Percentiles rank a stretch among this genome's conserved stretches.
Conservation (phyloP, 2,329 filamentous ascomycete genomes). For the Amauroascus verrucosus region DNA sequence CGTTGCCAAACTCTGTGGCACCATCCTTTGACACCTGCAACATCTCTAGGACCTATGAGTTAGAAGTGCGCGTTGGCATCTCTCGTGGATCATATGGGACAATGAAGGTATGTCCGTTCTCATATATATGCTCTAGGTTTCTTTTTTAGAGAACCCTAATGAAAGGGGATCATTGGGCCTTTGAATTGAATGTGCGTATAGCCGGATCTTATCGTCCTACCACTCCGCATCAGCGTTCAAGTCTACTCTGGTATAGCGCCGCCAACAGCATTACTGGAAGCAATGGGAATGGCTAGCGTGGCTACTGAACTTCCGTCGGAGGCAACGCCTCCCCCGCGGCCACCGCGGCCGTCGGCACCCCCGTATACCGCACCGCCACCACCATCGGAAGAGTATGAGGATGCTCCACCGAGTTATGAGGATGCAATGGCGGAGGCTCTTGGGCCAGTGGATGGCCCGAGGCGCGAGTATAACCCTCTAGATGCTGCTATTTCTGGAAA, state of each 20-base stretch:
- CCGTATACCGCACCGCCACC: constrained; percentile 19
- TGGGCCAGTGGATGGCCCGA: constrained; percentile 60
- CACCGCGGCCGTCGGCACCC: constrained; percentile 29
- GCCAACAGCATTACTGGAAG: constrained; percentile 62
- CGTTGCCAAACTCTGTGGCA: constrained; percentile 74
- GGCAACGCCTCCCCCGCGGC: constrained; percentile 30
- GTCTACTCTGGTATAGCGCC: constrained; percentile 84
- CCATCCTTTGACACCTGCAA: constrained; percentile 87
- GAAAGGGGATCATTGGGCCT: background rate
- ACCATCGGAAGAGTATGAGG: constrained; percentile 40
- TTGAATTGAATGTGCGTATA: constrained; percentile 23
- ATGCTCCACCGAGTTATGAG: constrained; percentile 90
- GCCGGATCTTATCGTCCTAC: constrained; percentile 67
- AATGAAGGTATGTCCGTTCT: constrained; percentile 36
- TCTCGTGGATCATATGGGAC: constrained; percentile 56
- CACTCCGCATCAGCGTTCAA: constrained; percentile 66
- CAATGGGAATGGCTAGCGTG: constrained; percentile 38
- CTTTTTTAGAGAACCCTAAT: background rate
- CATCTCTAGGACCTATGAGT: constrained; percentile 65
- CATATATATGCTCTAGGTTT: background rate
- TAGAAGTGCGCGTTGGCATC: constrained; percentile 72
- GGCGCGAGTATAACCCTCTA: constrained; percentile 44
- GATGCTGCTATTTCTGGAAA: constrained; percentile 27
- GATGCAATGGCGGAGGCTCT: constrained; percentile 76
- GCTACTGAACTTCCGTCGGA: constrained; percentile 19